Conservation (phyloP, 2,329 filamentous ascomycete species). For the Mycogone perniciosa region DNA sequence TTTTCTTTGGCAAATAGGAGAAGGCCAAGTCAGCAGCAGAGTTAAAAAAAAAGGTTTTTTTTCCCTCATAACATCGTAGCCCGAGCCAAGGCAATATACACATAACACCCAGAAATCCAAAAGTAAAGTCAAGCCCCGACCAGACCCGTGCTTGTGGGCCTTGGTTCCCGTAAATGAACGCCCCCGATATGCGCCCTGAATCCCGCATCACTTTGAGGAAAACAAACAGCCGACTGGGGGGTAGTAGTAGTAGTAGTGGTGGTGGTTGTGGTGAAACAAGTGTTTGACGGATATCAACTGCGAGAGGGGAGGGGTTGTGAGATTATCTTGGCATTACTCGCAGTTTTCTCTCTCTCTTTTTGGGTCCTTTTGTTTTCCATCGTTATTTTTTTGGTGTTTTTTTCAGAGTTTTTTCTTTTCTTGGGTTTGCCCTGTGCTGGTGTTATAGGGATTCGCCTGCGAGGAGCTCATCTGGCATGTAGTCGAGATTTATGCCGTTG, state of each 20-base stretch:
- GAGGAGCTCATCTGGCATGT: conserved; percentile 32
- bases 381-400: not conserved
- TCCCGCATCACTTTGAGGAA: too few relatives aligned
- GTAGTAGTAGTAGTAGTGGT: too few relatives aligned
- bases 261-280: too few relatives aligned
- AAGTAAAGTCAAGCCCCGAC: too few relatives aligned
- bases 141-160: too few relatives aligned
- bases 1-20: not conserved
- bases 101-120: not conserved
- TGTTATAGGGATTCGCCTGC: conserved; percentile 7
- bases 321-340: not conserved
- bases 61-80: not conserved
- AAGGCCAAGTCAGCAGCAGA: not conserved
- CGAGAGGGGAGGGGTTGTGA: too few relatives aligned
- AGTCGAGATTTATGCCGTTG: conserved; percentile 20
- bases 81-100: not conserved
- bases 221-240: too few relatives aligned
- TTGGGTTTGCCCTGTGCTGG: not conserved
- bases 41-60: not conserved
- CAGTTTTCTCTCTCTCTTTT: not conserved
- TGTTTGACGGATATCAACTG: too few relatives aligned
- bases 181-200: too few relatives aligned
- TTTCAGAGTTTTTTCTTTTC: not conserved
- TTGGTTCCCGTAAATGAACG: too few relatives aligned
- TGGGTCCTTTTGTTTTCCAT: not conserved